Evolutionary conservation across 2,329 filamentous ascomycete genomes (phyloP).

Genomic region (Purpureocillium takamizusanense): DNA sequence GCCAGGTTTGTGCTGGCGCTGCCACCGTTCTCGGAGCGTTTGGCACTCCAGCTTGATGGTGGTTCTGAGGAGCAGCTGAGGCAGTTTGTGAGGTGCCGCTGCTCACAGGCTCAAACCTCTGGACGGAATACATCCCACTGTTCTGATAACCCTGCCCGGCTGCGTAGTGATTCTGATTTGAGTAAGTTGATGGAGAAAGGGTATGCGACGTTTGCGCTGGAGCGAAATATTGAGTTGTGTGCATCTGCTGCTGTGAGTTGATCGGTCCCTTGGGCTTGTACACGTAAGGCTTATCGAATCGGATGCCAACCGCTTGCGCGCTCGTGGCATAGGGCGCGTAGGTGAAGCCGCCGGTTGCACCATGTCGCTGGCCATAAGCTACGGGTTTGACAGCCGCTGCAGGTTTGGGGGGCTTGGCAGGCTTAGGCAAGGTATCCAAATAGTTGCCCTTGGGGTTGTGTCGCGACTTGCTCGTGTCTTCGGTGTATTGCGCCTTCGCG

Average conservation of each 20-base stretch:
- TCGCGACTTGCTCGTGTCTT: slow-evolving; percentile 51
- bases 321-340: slow-evolving; percentile 6
- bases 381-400: slow-evolving; percentile 15
- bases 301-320: slow-evolving; percentile 6
- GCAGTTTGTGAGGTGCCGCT: slow-evolving; percentile 4
- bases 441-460: slow-evolving; percentile 66
- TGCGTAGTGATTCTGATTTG: slow-evolving; percentile 6
- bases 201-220: slow-evolving; percentile 3
- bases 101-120: slow-evolving; percentile 13
- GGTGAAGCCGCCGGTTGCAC: slow-evolving; percentile 8
- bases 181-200: slow-evolving; percentile 4
- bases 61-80: neutral
- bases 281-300: slow-evolving; percentile 39
- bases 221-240: slow-evolving; percentile 15
- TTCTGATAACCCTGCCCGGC: neutral
- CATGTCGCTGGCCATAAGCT: slow-evolving; percentile 6
- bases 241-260: slow-evolving; percentile 12
- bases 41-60: neutral
- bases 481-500: slow-evolving; percentile 82
- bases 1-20: neutral
- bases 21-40: neutral
- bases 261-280: slow-evolving; percentile 40
- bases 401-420: slow-evolving; percentile 36
- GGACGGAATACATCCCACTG: slow-evolving; percentile 2
- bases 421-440: slow-evolving; percentile 57